phyloP scores from a whole-genome alignment of 805 yeast species.

The Kluyveromyces starmeri region DNA sequence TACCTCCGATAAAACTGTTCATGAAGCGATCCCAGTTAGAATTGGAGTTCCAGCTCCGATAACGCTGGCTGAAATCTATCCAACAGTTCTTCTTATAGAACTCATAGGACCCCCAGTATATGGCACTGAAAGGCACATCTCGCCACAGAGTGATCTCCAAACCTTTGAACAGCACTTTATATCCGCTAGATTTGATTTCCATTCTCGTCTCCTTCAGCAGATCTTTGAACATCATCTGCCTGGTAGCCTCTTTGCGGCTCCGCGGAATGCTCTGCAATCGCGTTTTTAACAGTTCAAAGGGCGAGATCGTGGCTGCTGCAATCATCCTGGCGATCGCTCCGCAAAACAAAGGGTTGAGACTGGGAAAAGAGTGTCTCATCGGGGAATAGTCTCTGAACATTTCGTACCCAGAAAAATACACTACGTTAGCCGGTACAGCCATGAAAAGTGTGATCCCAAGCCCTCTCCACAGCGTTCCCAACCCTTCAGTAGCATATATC shows the following conservation, averaged over 20 bases:
- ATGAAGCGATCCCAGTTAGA: slow-evolving; percentile 40
- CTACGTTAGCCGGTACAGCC: slow-evolving; percentile 90
- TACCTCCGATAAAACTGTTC: slow-evolving; percentile 72
- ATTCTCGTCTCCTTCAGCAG: slow-evolving; percentile 44
- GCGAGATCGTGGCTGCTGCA: slow-evolving; percentile 81
- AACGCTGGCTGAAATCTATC: slow-evolving; percentile 1
- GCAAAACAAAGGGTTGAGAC: slow-evolving; percentile 67
- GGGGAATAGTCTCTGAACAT: slow-evolving; percentile 71
- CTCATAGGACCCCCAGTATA: slow-evolving; percentile 90
- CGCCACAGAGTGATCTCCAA: slow-evolving; percentile 86
- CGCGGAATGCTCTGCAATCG: slow-evolving; percentile 83
- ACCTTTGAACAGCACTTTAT: slow-evolving; percentile 68
- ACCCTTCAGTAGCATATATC: slow-evolving; percentile 67
- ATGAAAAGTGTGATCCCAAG: slow-evolving; percentile 70
- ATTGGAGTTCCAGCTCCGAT: slow-evolving; percentile 4
- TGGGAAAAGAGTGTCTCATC: slow-evolving; percentile 28
- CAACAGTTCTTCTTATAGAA: slow-evolving; percentile 30
- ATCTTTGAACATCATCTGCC: slow-evolving; percentile 32
- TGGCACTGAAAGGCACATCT: slow-evolving; percentile 94
- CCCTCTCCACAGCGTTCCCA: slow-evolving; percentile 79
- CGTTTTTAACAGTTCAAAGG: slow-evolving; percentile 80
- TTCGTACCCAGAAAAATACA: slow-evolving; percentile 92
- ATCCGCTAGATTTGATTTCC: slow-evolving; percentile 50
- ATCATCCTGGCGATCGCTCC: slow-evolving; percentile 77
- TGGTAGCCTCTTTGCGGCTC: slow-evolving; percentile 20